Conservation (phyloP, 805 yeast genomes). For the Candida namnaoensis region DNA sequence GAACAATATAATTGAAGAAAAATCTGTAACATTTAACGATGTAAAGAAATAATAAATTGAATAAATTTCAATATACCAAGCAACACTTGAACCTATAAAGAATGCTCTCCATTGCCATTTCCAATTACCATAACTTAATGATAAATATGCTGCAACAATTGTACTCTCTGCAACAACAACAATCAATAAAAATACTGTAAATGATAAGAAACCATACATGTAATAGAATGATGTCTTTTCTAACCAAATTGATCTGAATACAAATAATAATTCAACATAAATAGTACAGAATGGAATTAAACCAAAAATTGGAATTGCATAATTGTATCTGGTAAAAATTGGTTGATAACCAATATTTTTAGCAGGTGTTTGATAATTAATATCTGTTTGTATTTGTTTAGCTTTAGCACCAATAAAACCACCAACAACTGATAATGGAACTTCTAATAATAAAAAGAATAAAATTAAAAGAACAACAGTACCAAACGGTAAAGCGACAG, state of each 20-base stretch:
- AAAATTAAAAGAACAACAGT: conserved; percentile 54
- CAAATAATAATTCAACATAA: conserved; percentile 67
- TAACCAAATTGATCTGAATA: conserved; percentile 72
- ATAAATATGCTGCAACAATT: conserved; percentile 57
- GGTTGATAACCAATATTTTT: conserved; percentile 28
- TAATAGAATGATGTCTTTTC: conserved; percentile 73
- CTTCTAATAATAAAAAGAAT: conserved; percentile 54
- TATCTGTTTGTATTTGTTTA: conserved; percentile 7
- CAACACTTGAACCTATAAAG: conserved; percentile 60
- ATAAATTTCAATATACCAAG: conserved; percentile 61
- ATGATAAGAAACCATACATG: conserved; percentile 68
- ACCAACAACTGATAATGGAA: conserved; percentile 73
- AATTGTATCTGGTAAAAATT: conserved; percentile 9
- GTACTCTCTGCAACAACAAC: conserved; percentile 66
- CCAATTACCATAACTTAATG: conserved; percentile 45
- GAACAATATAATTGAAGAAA: conserved; percentile 59
- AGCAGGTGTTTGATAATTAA: conserved; percentile 11
- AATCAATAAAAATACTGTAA: conserved; percentile 49
- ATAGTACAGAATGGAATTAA: conserved; percentile 71
- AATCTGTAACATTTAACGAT: conserved; percentile 53
- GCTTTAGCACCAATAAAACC: conserved; percentile 41
- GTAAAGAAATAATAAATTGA: conserved; percentile 57
- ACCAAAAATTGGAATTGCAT: conserved; percentile 46
- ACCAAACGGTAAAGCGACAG: conserved; percentile 72
- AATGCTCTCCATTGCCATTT: conserved; percentile 85